phyloP scores from a whole-genome alignment of 257 asterid genomes.

The Osmanthus fragrans region DNA sequence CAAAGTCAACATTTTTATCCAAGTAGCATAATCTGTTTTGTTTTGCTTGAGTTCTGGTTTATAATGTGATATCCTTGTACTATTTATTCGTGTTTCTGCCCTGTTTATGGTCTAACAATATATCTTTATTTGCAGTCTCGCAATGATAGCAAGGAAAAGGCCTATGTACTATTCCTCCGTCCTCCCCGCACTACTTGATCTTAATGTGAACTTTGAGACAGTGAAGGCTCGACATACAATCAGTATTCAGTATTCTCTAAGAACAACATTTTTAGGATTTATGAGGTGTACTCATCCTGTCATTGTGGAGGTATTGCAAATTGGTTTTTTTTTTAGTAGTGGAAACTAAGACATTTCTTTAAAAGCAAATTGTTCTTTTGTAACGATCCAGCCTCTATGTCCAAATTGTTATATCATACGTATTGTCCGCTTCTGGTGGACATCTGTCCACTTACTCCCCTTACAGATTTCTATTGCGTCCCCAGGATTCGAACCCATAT shows the following conservation, averaged over 20 bases:
- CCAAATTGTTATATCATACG: too few relatives aligned
- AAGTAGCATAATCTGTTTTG: background rate
- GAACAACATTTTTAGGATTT: conserved; percentile 93
- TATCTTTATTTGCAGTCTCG: conserved; percentile 67
- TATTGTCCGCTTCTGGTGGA: too few relatives aligned
- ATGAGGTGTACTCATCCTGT: conserved; percentile 81
- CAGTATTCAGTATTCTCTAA: conserved; percentile 83
- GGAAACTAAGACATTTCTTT: too few relatives aligned
- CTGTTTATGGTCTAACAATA: conserved; percentile 19
- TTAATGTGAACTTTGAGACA: conserved; percentile 57
- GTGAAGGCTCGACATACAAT: conserved; percentile 66
- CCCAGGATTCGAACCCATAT: too few relatives aligned
- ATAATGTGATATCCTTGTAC: background rate
- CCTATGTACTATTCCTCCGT: conserved; percentile 65
- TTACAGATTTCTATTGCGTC: too few relatives aligned
- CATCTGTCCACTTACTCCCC: too few relatives aligned
- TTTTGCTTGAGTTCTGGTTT: conserved; percentile 3
- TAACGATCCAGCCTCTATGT: too few relatives aligned
- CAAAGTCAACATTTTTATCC: too few relatives aligned
- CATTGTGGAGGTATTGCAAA: conserved; percentile 59
- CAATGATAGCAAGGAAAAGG: conserved; percentile 81
- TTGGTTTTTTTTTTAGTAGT: too few relatives aligned
- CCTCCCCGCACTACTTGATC: conserved; percentile 70
- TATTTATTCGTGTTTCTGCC: conserved; percentile 6
- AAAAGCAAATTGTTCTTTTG: background rate